phyloP scores from a whole-genome alignment of 192 early-diverging fungal species.

The Linnemannia schmuckeri region DNA sequence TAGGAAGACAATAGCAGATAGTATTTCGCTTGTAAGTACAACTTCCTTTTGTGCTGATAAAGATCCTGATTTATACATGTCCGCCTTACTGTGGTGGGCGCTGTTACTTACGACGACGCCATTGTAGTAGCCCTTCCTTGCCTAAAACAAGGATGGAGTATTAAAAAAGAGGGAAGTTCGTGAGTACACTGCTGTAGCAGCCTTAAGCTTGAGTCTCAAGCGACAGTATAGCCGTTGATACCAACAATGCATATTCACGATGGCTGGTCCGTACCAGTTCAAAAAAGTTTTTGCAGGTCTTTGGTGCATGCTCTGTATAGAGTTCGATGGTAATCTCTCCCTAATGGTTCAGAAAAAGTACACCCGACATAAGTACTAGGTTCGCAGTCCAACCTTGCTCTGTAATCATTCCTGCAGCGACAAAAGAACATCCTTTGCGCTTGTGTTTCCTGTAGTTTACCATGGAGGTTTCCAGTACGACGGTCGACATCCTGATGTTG shows the following conservation, averaged over 20 bases:
- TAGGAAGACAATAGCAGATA: not conserved
- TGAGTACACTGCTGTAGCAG: not conserved
- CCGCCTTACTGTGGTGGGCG: not conserved
- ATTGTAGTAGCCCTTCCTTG: slow-evolving; percentile 89
- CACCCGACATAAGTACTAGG: not conserved
- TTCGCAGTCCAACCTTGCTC: not conserved
- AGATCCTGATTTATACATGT: not conserved
- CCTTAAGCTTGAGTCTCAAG: not conserved
- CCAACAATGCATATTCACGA: not conserved
- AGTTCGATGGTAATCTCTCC: slow-evolving; percentile 82
- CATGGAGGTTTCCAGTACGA: slow-evolving; percentile 69
- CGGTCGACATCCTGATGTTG: slow-evolving; percentile 43
- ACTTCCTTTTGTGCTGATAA: not conserved
- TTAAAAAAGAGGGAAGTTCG: not conserved
- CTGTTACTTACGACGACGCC: slow-evolving; percentile 69
- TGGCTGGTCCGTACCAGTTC: slow-evolving; percentile 64
- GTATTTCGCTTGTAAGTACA: not conserved
- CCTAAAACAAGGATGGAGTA: slow-evolving; percentile 51
- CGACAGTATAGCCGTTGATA: not conserved
- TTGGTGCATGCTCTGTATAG: slow-evolving; percentile 90
- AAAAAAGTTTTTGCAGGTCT: slow-evolving; percentile 87
- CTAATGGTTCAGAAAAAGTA: slow-evolving; percentile 25
- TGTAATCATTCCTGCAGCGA: not conserved
- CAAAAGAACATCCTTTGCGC: not conserved
- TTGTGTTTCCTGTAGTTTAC: slow-evolving; percentile 15